Conservation (phyloP, 2,329 filamentous ascomycete genomes). For the Talaromyces sp. region DNA sequence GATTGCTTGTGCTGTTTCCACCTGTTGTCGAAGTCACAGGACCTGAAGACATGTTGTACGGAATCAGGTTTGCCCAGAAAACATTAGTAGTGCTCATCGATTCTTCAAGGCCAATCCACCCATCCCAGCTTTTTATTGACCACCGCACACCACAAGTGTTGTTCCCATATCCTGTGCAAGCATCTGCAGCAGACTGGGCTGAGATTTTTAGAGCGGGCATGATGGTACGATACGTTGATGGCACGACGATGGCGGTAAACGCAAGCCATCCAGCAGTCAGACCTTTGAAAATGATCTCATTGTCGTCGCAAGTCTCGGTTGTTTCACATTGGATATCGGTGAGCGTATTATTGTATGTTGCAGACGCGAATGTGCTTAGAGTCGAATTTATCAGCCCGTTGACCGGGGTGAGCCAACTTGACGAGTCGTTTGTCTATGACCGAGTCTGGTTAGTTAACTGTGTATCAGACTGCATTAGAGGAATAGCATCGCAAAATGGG, state of each 20-base stretch:
- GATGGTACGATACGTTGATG: conserved; percentile 48
- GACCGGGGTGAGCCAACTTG: conserved; percentile 2
- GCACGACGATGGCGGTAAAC: conserved; percentile 52
- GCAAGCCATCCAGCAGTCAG: conserved; percentile 59
- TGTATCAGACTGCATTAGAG: background rate
- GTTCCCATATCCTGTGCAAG: conserved; percentile 44
- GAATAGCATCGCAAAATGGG: no score
- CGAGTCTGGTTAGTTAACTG: background rate
- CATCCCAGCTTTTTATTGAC: conserved; percentile 31
- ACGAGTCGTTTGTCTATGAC: conserved; percentile 20
- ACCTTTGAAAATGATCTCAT: conserved; percentile 61
- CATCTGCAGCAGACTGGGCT: conserved; percentile 49
- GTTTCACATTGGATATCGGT: conserved; percentile 56
- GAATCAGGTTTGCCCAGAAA: conserved; percentile 27
- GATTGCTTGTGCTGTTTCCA: conserved; percentile 26
- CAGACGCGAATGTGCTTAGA: background rate
- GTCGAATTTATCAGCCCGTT: conserved; percentile 3
- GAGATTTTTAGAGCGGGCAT: conserved; percentile 48
- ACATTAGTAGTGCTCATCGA: conserved; percentile 35
- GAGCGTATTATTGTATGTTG: conserved; percentile 35
- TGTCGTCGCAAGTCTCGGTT: conserved; percentile 51
- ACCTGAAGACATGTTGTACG: conserved; percentile 1
- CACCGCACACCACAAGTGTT: conserved; percentile 36
- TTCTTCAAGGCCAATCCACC: conserved; percentile 33
- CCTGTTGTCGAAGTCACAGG: conserved; percentile 26